phyloP scores from a whole-genome alignment of 345 rosid species.

The Melaleuca alternifolia region DNA sequence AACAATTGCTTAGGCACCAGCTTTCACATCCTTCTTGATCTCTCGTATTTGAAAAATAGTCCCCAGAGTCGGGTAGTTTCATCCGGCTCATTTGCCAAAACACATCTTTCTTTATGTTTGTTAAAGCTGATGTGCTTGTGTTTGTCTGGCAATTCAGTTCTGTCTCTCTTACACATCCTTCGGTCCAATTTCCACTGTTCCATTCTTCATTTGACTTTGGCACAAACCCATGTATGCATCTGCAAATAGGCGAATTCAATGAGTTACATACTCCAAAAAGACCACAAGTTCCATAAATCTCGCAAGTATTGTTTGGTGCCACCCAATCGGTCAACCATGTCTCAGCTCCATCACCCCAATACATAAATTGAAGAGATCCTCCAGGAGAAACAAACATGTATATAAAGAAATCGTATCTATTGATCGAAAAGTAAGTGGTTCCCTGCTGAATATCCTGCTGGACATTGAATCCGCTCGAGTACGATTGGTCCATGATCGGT shows the following conservation, averaged over 20 bases:
- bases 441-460: neutral
- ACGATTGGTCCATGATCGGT: neutral
- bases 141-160: neutral
- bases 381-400: slow-evolving; percentile 6
- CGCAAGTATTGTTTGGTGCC: slow-evolving; percentile 10
- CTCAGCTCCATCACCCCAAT: slow-evolving; percentile 4
- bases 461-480: neutral
- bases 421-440: neutral
- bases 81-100: neutral
- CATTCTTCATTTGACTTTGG: slow-evolving; percentile 7
- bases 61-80: neutral
- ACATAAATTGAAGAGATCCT: neutral
- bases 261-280: slow-evolving; percentile 10
- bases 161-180: slow-evolving; percentile 11
- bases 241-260: neutral
- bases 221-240: slow-evolving; percentile 18
- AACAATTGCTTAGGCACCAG: slow-evolving; percentile 18
- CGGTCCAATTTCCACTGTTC: slow-evolving; percentile 7
- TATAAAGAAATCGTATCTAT: neutral
- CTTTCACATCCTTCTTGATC: neutral
- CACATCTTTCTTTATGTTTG: neutral
- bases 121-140: neutral
- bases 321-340: slow-evolving; percentile 1
- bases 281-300: slow-evolving; percentile 16
- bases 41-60: neutral